A percentile compares a stretch with the other conserved stretches of the same genome.
Evolutionary conservation across 169 alveolate genomes (phyloP).

Genomic region (Cryptosporidium viatorum): DNA sequence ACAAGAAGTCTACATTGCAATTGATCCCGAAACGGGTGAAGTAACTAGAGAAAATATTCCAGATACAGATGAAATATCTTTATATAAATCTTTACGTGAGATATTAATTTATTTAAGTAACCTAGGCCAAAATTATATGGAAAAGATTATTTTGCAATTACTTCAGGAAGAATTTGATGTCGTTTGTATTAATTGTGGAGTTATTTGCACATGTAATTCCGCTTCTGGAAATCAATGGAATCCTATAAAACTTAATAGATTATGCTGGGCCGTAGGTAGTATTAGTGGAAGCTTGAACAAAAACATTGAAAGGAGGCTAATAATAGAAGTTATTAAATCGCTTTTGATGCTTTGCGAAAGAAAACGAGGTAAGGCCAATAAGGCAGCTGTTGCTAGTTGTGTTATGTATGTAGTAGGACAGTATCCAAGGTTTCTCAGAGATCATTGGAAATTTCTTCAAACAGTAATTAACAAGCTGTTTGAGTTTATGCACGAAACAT

Average conservation of each 20-base stretch:
- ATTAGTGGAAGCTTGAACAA: slow-evolving; percentile 96
- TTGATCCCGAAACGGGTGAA: slow-evolving; percentile 91
- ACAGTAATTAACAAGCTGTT: slow-evolving; percentile 97
- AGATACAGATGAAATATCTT: slow-evolving; percentile 94
- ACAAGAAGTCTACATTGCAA: slow-evolving; percentile 91
- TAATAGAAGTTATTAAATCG: slow-evolving; percentile 92
- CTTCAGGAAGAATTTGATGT: slow-evolving; percentile 89
- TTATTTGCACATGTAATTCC: slow-evolving; percentile 52
- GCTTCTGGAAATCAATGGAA: slow-evolving; percentile 79
- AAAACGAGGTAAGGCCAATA: slow-evolving; percentile 96
- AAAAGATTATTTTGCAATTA: slow-evolving; percentile 89
- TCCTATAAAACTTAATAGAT: slow-evolving; percentile 89
- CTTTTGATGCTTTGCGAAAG: slow-evolving; percentile 96
- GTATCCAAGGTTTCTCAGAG: slow-evolving; percentile 96
- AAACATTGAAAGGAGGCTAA: slow-evolving; percentile 93
- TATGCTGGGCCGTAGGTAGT: slow-evolving; percentile 97
- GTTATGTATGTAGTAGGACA: slow-evolving; percentile 99
- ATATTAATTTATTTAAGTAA: slow-evolving; percentile 94
- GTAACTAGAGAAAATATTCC: slow-evolving; percentile 87
- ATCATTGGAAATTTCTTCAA: slow-evolving; percentile 96
- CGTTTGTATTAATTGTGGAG: slow-evolving; percentile 40
- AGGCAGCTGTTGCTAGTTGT: slow-evolving; percentile 93
- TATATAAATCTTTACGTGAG: slow-evolving; percentile 95
- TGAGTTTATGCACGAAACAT: slow-evolving; percentile 99
- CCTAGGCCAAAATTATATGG: slow-evolving; percentile 94